phyloP scores from a whole-genome alignment of 2,329 filamentous ascomycete genomes.

The Didymella exigua region DNA sequence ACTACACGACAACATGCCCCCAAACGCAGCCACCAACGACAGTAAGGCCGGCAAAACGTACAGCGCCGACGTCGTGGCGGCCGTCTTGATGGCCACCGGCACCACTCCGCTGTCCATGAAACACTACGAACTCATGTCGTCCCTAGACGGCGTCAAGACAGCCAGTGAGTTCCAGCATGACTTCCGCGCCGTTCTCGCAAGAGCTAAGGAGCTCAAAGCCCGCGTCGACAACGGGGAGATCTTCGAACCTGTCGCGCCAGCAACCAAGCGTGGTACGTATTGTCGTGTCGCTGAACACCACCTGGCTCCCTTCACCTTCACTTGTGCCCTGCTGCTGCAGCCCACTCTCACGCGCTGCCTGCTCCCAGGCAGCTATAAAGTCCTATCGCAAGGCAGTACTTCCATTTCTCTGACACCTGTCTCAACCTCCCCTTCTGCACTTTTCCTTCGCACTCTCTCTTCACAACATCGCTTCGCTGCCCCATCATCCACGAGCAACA shows the following conservation, averaged over 20 bases:
- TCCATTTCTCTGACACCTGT: not conserved
- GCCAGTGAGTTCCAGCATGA: conserved; percentile 27
- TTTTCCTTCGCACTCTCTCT: not conserved
- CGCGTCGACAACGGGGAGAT: conserved; percentile 21
- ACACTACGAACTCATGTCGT: conserved; percentile 28
- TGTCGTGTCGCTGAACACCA: not conserved
- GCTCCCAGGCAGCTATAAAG: conserved; percentile 3
- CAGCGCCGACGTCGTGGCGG: conserved; percentile 22
- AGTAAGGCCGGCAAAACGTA: conserved; percentile 13
- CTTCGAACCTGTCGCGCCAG: conserved; percentile 23
- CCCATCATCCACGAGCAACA: not conserved
- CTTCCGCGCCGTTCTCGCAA: conserved; percentile 20
- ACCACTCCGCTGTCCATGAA: conserved; percentile 16
- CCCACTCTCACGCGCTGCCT: conserved; percentile 1
- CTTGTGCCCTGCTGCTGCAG: not conserved
- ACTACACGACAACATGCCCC: not conserved
- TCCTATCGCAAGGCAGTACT: not conserved
- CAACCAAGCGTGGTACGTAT: conserved; percentile 29
- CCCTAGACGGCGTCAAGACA: conserved; percentile 27
- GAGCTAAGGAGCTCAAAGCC: conserved; percentile 26
- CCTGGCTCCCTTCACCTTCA: conserved; percentile 5
- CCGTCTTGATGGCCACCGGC: conserved; percentile 22
- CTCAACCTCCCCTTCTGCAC: not conserved
- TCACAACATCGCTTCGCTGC: not conserved
- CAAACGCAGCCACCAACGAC: not conserved